Evolutionary conservation across 2,329 filamentous ascomycete species (phyloP).

Genomic region (Paraphaeosphaeria sporulosa): DNA sequence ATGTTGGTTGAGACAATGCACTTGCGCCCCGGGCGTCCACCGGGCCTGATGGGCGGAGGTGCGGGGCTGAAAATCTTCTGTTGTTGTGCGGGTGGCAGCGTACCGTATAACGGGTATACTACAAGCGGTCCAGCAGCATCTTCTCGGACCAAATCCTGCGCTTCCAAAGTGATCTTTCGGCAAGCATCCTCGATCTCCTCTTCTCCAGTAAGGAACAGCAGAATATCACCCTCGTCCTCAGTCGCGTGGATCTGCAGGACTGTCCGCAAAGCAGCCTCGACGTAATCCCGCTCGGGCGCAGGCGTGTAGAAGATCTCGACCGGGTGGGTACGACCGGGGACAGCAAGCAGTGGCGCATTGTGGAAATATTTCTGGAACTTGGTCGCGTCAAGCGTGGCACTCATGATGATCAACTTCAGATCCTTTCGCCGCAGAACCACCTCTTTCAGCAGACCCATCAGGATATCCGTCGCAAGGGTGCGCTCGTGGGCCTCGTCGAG

Average conservation of each 20-base stretch:
- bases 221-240: slow-evolving; percentile 89
- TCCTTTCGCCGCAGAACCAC: slow-evolving; percentile 85
- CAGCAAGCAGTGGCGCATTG: slow-evolving; percentile 88
- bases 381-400: slow-evolving; percentile 92
- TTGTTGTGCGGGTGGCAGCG: slow-evolving; percentile 89
- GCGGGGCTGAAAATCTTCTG: slow-evolving; percentile 94
- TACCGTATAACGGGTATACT: slow-evolving; percentile 94
- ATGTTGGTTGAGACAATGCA: slow-evolving; percentile 97
- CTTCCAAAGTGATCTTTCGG: slow-evolving; percentile 88
- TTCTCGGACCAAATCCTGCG: slow-evolving; percentile 89
- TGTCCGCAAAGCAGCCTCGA: slow-evolving; percentile 92
- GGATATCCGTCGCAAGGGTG: slow-evolving; percentile 92
- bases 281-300: slow-evolving; percentile 94
- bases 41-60: slow-evolving; percentile 73
- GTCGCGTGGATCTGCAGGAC: slow-evolving; percentile 96
- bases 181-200: slow-evolving; percentile 98
- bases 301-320: slow-evolving; percentile 99
- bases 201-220: slow-evolving; percentile 95
- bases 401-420: slow-evolving; percentile 94
- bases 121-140: slow-evolving; percentile 88
- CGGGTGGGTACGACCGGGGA: slow-evolving; percentile 92
- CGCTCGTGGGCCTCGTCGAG: slow-evolving; percentile 97
- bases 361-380: slow-evolving; percentile 99
- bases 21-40: slow-evolving; percentile 89
- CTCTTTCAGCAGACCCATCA: slow-evolving; percentile 95